Base-by-base conservation (phyloP, 2,329 filamentous ascomycete genomes). In the Alternaria triticimaculans region DNA sequence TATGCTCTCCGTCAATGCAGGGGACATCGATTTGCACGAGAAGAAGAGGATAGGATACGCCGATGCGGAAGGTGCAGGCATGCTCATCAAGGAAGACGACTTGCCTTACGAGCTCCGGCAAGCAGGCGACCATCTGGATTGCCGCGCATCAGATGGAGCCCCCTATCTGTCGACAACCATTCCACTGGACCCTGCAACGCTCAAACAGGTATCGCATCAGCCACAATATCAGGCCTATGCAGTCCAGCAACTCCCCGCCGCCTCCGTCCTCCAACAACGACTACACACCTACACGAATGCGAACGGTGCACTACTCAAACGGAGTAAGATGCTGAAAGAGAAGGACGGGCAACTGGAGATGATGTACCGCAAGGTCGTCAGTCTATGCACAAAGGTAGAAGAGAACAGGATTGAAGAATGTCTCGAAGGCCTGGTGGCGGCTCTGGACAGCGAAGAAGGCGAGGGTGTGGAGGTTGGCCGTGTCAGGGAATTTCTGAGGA, bases 321-420 rank as follows among this genome's bases (percentile, higher is more conserved):
- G 91, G 70, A 90, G 93, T 2, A 86, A 87, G 18, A 87, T 87
- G 6, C 86, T 99, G 9, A 90, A 93, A 77, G 90, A 90, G 28
- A 89, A 92, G 63, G 95, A 93, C 71, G 90, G 89, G 5, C 94
- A 97, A 58, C 85, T 97, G 4, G 95, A 97, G 75, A 85, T 91
- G 69, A 93, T 96, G 80, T 97, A 97, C 78, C 88, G 94, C 25
- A 92, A 91, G 69, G 92, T 98, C 28, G 93, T 99, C 23, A 89
- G 91, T 58, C 83, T 97, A 12, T 97, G 95, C 77, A 97, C 94
- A 0, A 90, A 89, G 9, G 92, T 94, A 33, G 86, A 88, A 1
- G 93, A 96, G 65, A 85, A 86, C 9, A 88, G 93, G 62, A 92
- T 98, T 14, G 96, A 98, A 71, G 87, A 88, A 61, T 87, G 94